Base-by-base conservation (phyloP, 2,329 filamentous ascomycete species). In the Trichoderma sp. region DNA sequence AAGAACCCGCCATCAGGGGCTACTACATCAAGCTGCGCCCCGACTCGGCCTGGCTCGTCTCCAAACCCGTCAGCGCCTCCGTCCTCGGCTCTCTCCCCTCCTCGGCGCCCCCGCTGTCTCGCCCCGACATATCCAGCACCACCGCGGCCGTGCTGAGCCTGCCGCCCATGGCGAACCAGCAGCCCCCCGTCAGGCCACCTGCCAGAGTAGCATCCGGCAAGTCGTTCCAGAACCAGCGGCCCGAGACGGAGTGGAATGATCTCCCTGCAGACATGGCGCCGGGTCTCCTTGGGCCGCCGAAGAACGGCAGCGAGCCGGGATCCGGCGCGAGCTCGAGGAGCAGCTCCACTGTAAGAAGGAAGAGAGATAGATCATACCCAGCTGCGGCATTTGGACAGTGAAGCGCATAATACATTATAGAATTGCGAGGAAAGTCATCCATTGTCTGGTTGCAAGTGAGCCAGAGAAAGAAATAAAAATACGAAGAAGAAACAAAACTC, bases 171-270 rank as follows among this genome's bases (percentile, higher is more conserved):
- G 69, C 64, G 71, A 76, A 59, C 8, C 75, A 62, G 8, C 74
- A 61, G 8, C 11, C 69, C 50, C 26, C 43, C 11, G 50, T 34
- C 26, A 76, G 75, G 64, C 77, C 77, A 2, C 76, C 77, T 26
- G 76, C 78, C 26, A 73, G 73, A 8, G 73, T 75, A 3, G 57
- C 68, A 8, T 76, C 78, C 17, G 80, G 81, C 4, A 79, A 82
- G 61, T 90, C 88, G 1, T 91, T 85, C 78, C 89, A 91, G 78
- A 90, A 88, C 72, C 79, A 83, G 74, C 84, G 88, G 7, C 86
- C 89, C 3, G 85, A 87, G 23, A 88, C 81, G 34, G 89, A 91
- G 77, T 91, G 89, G 89, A 91, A 91, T 79, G 89, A 91, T 76
- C 76, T 91, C 11, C 89, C 89, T 0, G 82, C 84, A 11, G 89